These are phyloP conservation scores for Cordyceps fumosorosea DNA, from an alignment of 2,329 filamentous ascomycete species.

Conservation along the genomic window DNA sequence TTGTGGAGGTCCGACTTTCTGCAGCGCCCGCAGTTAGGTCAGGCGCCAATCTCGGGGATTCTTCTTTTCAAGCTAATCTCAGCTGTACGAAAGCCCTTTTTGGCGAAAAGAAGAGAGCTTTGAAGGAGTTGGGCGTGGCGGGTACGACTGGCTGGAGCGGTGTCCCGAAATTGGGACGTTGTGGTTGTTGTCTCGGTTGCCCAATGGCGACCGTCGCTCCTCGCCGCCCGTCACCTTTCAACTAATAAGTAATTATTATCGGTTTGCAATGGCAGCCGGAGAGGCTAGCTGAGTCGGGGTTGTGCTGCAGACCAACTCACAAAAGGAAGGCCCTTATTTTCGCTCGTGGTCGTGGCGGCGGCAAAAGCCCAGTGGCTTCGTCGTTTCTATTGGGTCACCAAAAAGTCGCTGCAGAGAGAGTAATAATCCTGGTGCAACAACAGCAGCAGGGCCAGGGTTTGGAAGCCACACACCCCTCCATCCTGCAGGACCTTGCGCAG, in stretches of 20 bases:
- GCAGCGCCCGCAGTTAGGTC: background rate
- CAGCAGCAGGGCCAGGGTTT: background rate
- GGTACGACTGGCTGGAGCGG: background rate
- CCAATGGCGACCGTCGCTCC: no score
- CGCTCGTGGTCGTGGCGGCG: background rate
- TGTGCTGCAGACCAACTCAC: background rate
- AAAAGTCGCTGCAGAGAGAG: background rate
- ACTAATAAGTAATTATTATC: background rate
- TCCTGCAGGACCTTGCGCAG: background rate
- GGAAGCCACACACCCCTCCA: background rate
- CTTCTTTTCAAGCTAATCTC: constrained; percentile 4
- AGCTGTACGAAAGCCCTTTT: background rate
- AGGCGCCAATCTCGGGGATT: constrained; percentile 3
- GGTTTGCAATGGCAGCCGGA: background rate
- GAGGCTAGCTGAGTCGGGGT: background rate
- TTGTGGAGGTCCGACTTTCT: background rate
- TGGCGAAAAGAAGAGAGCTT: no score
- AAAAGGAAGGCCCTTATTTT: background rate
- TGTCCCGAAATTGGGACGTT: background rate
- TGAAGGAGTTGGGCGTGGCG: no score
- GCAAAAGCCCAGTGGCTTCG: background rate
- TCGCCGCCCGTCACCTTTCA: background rate
- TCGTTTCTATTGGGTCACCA: background rate
- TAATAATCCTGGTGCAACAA: background rate
- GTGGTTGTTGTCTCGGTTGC: background rate